Evolutionary conservation across 768 basidiomycete species (phyloP).

Genomic region (Porphyrellus cyaneotinctus): DNA sequence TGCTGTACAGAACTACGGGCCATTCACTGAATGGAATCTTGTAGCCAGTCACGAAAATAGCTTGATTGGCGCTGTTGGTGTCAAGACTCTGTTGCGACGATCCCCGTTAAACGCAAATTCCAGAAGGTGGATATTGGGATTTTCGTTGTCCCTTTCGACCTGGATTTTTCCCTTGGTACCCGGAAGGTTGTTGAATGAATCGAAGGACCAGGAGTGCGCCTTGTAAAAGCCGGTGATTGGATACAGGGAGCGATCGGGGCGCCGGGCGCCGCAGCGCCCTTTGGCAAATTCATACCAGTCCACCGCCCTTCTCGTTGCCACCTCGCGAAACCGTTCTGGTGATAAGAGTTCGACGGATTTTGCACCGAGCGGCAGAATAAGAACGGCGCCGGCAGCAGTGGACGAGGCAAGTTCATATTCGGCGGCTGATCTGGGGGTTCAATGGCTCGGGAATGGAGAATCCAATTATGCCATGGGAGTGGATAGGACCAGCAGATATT

Average conservation of each 20-base stretch:
- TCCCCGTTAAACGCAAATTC: background rate
- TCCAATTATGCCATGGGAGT: background rate
- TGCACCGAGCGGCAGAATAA: background rate
- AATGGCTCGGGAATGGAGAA: too few relatives aligned
- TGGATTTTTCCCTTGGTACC: background rate
- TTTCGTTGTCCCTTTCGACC: background rate
- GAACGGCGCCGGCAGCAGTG: background rate
- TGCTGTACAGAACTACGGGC: background rate
- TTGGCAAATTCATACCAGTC: background rate
- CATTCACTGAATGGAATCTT: background rate
- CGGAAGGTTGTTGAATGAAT: background rate
- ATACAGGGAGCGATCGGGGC: background rate
- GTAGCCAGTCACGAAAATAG: background rate
- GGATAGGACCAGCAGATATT: background rate
- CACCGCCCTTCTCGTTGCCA: background rate
- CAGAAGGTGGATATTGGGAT: background rate
- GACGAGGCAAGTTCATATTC: background rate
- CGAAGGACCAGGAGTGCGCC: background rate
- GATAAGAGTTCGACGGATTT: background rate
- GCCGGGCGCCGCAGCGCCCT: background rate
- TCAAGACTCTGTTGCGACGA: background rate
- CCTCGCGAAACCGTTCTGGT: background rate
- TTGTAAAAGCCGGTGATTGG: constrained; percentile 1
- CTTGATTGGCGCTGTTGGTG: background rate
- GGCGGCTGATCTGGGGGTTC: background rate